Conservation (phyloP, 1,139 yeast species). For the Wickerhamomyces sp. region DNA sequence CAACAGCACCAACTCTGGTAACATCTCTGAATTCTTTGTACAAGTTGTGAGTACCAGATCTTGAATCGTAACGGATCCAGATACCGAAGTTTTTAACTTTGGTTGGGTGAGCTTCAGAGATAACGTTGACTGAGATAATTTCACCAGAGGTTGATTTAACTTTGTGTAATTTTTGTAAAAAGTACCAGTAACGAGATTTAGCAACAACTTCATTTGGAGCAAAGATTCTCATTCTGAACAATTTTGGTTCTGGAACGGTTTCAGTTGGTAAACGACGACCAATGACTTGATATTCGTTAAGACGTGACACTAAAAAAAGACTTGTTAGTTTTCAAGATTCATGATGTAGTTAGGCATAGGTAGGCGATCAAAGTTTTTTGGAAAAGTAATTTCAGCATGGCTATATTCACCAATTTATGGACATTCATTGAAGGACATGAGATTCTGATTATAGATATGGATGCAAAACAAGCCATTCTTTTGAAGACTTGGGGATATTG, state of each 20-base stretch:
- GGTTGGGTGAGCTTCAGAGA: constrained; percentile 95
- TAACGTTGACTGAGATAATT: constrained; percentile 87
- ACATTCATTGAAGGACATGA: no score
- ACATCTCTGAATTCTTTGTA: constrained; percentile 99
- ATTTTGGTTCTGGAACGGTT: constrained; percentile 98
- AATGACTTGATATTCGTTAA: constrained; percentile 99
- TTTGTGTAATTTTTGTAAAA: constrained; percentile 98
- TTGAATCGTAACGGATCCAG: constrained; percentile 99
- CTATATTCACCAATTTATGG: no score
- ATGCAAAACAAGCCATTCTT: no score
- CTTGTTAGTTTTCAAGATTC: constrained; percentile 18
- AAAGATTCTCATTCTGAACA: constrained; percentile 99
- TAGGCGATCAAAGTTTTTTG: no score
- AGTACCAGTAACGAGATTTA: constrained; percentile 99
- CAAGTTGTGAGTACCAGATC: constrained; percentile 99
- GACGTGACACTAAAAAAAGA: constrained; percentile 65
- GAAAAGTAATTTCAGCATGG: no score
- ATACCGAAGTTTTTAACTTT: constrained; percentile 99
- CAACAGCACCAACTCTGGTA: constrained; percentile 98
- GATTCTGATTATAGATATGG: no score
- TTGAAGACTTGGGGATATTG: no score
- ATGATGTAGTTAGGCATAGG: no score
- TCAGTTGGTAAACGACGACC: constrained; percentile 99
- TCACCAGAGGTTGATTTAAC: constrained; percentile 99
- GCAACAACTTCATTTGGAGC: constrained; percentile 99